Base-by-base conservation (phyloP, 2,329 filamentous ascomycete species). In the Ophiosphaerella narmari region DNA sequence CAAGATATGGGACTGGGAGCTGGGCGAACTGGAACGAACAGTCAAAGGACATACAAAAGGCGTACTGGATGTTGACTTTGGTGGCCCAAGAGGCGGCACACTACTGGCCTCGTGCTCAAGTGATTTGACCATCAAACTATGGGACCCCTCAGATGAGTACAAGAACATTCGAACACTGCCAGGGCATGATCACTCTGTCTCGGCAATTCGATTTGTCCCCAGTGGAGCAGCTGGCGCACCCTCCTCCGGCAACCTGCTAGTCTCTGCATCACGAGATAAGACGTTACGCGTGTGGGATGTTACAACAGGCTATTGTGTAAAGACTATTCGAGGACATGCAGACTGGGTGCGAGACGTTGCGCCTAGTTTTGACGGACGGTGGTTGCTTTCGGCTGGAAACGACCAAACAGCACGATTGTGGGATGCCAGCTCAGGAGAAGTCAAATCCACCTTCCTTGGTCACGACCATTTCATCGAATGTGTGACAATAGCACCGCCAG, bases 1-100 rank as follows among this genome's bases (percentile, higher is more conserved):
- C 72, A 97, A 97, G 68, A 92, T 97, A 47, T 97, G 92, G 92
- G 92, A 97, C 68, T 97, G 91, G 89, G 92, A 97, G 67, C 77
- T 95, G 21, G 93, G 93, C 40, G 92, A 97, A 74, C 80, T 96
- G 4, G 92, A 97, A 72, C 80, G 88, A 55, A 97, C 92, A 0
- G 83, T 97, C 49, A 97, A 97, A 70, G 91, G 91, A 1, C 93
- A 97, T 67, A 97, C 91, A 5, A 91, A 89, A 68, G 85, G 90
- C 3, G 91, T 97, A 1, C 77, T 94, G 24, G 91, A 96, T 68
- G 85, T 96, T 32, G 92, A 97, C 67, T 97, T 89, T 75, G 92
- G 93, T 33, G 92, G 92, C 0, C 91, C 91, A 1, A 81, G 88
- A 66, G 89, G 90, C 36, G 87, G 86, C 29, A 90, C 87, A 3